Evolutionary conservation across 2,329 filamentous ascomycete genomes (phyloP).

Genomic region (Fusarium sulawesiense): DNA sequence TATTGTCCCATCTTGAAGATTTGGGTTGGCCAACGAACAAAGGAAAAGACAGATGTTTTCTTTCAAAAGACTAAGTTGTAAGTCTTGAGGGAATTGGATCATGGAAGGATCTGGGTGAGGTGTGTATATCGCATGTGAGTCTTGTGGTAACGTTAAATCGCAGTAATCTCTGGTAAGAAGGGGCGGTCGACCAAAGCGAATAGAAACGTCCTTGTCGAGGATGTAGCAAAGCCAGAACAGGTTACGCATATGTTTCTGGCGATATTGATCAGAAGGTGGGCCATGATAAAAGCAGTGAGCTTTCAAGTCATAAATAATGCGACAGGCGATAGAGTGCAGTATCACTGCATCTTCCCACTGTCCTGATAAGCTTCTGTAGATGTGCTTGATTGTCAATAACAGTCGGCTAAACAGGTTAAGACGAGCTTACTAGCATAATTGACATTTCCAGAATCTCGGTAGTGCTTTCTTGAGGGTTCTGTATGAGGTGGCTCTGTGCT

Average conservation of each 20-base stretch:
- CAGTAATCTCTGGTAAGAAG: background rate
- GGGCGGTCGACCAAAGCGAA: background rate
- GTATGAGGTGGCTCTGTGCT: background rate
- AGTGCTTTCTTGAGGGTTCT: fast-evolving
- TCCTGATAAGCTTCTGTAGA: background rate
- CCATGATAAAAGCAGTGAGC: background rate
- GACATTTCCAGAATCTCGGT: background rate
- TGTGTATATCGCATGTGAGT: background rate
- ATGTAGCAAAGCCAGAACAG: conserved; percentile 7
- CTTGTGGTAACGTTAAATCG: background rate
- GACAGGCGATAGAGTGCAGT: background rate
- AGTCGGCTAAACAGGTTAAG: fast-evolving
- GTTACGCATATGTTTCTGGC: background rate
- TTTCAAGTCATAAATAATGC: background rate
- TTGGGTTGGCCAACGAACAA: background rate
- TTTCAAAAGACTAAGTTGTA: background rate
- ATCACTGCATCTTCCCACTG: background rate
- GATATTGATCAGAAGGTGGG: fast-evolving
- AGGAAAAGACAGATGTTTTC: background rate
- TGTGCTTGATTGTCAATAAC: background rate
- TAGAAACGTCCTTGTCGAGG: background rate
- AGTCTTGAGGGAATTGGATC: background rate
- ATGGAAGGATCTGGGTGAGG: fast-evolving
- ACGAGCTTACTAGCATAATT: background rate
- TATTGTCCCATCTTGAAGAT: background rate